Evolutionary conservation across 2,329 filamentous ascomycete genomes (phyloP), one percentile per base, ranked within the genome.

Genomic region (Dichotomopilus funicola): DNA sequence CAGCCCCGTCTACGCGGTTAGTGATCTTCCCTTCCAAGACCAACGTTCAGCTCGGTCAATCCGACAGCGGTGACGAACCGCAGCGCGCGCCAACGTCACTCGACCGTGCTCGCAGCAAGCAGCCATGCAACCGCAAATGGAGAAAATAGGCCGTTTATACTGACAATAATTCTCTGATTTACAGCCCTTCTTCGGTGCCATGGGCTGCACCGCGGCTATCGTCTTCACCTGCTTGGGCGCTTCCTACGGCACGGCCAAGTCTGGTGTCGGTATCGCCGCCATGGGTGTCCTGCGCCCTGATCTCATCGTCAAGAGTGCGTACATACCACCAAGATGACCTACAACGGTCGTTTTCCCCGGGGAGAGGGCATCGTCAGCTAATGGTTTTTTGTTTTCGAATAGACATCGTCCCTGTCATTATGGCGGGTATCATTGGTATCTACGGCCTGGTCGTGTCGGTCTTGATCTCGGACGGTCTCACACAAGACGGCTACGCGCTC

Each of bases 401-500:
- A 97, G 92, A 96, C 83, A 96, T 97, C 75, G 92, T 97, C 63
- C 94, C 94, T 73, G 94, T 97, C 76, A 96, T 99, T 86, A 99
- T 99, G 94, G 94, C 94, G 81, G 94, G 94, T 97, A 99, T 99
- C 77, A 97, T 99, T 77, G 94, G 90, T 88, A 97, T 99, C 75
- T 99, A 94, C 78, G 89, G 89, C 68, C 82, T 94, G 63, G 89
- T 94, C 75, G 88, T 92, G 59, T 91, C 89, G 13, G 89, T 94
- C 72, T 77, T 94, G 68, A 90, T 94, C 70, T 91, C 89, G 69
- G 88, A 90, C 72, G 85, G 83, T 67, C 78, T 94, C 62, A 80
- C 78, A 66, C 88, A 92, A 75, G 71, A 82, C 62, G 75, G 87
- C 60, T 79, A 71, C 56, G 63, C 88, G 59, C 80, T 94, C 59